Conservation (phyloP, 2,329 filamentous ascomycete species). For the Beauveria brongniartii region DNA sequence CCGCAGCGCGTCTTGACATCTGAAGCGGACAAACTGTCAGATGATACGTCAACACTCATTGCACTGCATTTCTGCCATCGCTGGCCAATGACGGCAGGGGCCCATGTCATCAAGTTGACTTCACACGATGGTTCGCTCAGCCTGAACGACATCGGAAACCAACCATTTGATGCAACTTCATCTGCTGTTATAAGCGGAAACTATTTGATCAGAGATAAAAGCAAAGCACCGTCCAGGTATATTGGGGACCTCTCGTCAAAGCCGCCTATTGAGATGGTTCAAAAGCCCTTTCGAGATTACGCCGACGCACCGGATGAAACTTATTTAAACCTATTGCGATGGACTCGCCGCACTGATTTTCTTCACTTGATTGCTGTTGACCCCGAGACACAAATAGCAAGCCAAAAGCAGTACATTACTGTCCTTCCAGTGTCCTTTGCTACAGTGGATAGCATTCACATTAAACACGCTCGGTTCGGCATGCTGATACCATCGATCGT, state of each 20-base stretch:
- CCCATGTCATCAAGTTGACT: constrained; percentile 37
- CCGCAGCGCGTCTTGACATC: constrained; percentile 15
- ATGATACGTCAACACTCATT: constrained; percentile 40
- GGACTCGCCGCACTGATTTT: constrained; percentile 51
- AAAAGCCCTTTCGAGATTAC: constrained; percentile 27
- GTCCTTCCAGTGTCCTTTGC: constrained; percentile 42
- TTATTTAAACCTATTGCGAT: constrained; percentile 40
- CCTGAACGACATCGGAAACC: constrained; percentile 23
- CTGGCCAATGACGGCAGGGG: constrained; percentile 28
- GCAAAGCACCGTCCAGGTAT: constrained; percentile 32
- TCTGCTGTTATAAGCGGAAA: constrained; percentile 16
- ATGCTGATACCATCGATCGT: constrained; percentile 66
- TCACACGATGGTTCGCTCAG: constrained; percentile 19
- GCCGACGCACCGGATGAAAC: constrained; percentile 35
- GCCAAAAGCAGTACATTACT: constrained; percentile 33
- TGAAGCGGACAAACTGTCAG: constrained; percentile 17
- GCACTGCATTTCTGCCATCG: constrained; percentile 41
- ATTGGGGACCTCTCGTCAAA: constrained; percentile 33
- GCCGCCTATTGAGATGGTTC: constrained; percentile 33
- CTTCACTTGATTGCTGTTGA: constrained; percentile 34
- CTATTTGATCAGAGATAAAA: constrained; percentile 33
- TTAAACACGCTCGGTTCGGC: constrained; percentile 39
- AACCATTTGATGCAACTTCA: constrained; percentile 19
- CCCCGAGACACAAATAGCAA: constrained; percentile 15
- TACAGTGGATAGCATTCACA: constrained; percentile 38